Evolutionary conservation across 1,139 yeast species (phyloP), one percentile per base, ranked within the genome.

Genomic region (Wickerhamiella infanticola): DNA sequence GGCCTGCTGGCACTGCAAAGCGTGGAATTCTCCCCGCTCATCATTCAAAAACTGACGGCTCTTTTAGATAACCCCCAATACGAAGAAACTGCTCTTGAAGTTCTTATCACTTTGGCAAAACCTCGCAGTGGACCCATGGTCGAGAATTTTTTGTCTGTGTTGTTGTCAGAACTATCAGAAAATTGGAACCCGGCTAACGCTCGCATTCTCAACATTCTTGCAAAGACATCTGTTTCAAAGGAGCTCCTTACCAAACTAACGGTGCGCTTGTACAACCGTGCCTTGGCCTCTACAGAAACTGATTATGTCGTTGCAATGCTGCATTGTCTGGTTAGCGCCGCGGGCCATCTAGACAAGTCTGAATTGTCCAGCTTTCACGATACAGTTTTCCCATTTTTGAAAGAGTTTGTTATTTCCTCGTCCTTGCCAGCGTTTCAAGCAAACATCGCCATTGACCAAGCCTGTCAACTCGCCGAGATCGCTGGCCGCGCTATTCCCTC

Each of bases 31-130:
- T 50, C 45, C 5, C 52, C 54, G 3, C 39, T 82, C 46, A 65
- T 84, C 6, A 73, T 81, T 33, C 84, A 77, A 49, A 77, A 81
- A 54, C 66, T 86, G 39, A 76, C 77, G 35, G 85, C 79, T 58
- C 65, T 40, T 68, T 66, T 26, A n/a, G 55, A 55, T 11, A 49
- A 48, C 11, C 26, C 39, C 6, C 42, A 46, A 37, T 46, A 63
- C 2, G 47, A 55, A 33, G 46, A 65, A 39, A 66, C 70, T 1
- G 68, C 73, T 8, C 59, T 81, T 35, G 67, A 64, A 13, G 77
- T 85, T 0, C 61, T 85, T 47, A 68, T 72, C n/a, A 62, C 63
- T 3, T 64, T 82, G 5, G 66, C 78, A 42, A 56, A 58, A 37
- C 53, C 56, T 3, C 61, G 69, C 45, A 68, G 75, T 3, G 60